Conservation (phyloP, 805 yeast species). For the Metschnikowia matae region DNA sequence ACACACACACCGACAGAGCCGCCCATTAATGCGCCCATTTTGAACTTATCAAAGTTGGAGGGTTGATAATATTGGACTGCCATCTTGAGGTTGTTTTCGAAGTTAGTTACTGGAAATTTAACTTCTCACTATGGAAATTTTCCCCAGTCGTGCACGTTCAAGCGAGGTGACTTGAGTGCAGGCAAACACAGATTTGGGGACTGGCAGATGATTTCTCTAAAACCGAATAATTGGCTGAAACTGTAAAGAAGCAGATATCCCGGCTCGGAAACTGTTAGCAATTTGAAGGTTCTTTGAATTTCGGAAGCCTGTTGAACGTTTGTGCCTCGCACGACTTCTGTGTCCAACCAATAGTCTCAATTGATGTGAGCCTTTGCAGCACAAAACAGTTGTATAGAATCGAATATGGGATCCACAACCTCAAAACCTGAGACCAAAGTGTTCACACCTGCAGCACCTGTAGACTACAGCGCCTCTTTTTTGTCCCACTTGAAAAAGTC, state of each 20-base stretch:
- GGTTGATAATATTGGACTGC: constrained; percentile 47
- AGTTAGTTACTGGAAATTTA: neutral
- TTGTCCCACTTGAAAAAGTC: constrained; percentile 59
- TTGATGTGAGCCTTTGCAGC: neutral
- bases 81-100: constrained; percentile 8
- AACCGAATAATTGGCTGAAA: neutral
- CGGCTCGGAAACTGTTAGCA: neutral
- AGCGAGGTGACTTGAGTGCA: constrained; percentile 3
- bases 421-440: constrained; percentile 65
- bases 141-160: constrained; percentile 3
- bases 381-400: neutral
- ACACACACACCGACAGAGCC: constrained; percentile 87
- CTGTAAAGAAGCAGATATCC: neutral
- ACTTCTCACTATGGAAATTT: constrained; percentile 2
- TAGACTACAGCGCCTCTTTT: constrained; percentile 62
- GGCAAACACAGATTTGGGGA: neutral
- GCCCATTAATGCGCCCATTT: constrained; percentile 99
- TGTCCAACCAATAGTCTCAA: constrained; percentile 6
- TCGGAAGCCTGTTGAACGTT: neutral
- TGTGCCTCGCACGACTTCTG: constrained; percentile 6
- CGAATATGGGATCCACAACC: constrained; percentile 54
- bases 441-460: constrained; percentile 62
- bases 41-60: constrained; percentile 90
- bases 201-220: neutral
- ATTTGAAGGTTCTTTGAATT: neutral